Base-by-base conservation (phyloP, 139 green algal species). In the Auxenochlorella pyrenoidosa region DNA sequence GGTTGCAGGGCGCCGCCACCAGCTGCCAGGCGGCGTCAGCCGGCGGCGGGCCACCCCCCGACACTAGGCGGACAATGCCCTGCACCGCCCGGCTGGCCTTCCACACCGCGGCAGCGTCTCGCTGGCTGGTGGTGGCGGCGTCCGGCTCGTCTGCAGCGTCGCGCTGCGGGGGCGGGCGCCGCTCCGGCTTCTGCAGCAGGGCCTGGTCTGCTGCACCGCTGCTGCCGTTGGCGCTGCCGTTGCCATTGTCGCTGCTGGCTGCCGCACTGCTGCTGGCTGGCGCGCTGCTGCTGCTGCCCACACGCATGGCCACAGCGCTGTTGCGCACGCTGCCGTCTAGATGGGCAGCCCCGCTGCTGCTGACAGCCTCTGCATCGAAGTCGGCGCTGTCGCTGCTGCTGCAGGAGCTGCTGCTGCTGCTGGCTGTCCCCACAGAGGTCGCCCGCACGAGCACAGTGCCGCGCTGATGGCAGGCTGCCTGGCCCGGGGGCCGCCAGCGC, bases 1-100 rank as follows among this genome's bases (percentile, higher is more conserved):
- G 83, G 83, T 87, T 87, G 83, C 36, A 66, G 58, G 82, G 41
- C 26, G 65, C 68, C 10, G 84, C 72, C 4, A 90, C 75, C 26
- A 90, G 84, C 73, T 79, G 73, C 84, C 83, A 90, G 6, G 36
- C 43, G 34, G 87, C 87, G 16, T 43, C 40, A 2, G 72, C 72
- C 24, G 54, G 59, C 28, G 58, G 59, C 26, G 73, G 28, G 1
- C 51, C 59, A 0, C 28, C 10, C 70, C 60, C 36, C 0, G 44
- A 51, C 24, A 86, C 32, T 43, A 78, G 65, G 13, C 81, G 65
- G 60, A 86, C 30, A 4, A 77, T 65, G 41, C 32, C 79, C 60
- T 75, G 59, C 28, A 75, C 65, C 34, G 59, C 79, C 0, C 59
- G 5, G 8, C 21, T 36, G 38, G 79, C 59, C 59, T 30, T 40